phyloP scores from a whole-genome alignment of 805 yeast species.

The Candida rishiriensis region DNA sequence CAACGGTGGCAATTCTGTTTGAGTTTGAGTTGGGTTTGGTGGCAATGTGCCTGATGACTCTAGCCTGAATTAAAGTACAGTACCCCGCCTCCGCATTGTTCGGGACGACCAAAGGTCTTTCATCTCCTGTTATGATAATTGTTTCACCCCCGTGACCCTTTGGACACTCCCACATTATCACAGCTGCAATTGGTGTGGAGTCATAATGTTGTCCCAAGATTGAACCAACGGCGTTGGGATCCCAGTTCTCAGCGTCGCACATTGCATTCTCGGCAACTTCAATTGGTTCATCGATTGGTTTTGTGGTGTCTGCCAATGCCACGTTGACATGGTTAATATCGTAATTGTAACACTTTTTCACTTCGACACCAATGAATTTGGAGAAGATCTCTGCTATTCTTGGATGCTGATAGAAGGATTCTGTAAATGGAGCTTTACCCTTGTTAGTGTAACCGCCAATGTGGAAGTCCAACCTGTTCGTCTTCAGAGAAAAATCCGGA shows the following conservation, averaged over 20 bases:
- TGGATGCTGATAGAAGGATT: slow-evolving; percentile 50
- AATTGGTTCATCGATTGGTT: slow-evolving; percentile 13
- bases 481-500: slow-evolving; percentile 22
- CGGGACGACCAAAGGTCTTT: slow-evolving; percentile 19
- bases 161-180: slow-evolving; percentile 45
- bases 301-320: slow-evolving; percentile 30
- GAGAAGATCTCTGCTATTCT: slow-evolving; percentile 43
- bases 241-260: slow-evolving; percentile 24
- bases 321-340: slow-evolving; percentile 52
- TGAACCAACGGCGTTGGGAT: slow-evolving; percentile 31
- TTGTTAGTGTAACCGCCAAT: slow-evolving; percentile 45
- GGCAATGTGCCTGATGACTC: slow-evolving; percentile 44
- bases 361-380: slow-evolving; percentile 46
- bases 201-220: slow-evolving; percentile 46
- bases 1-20: slow-evolving; percentile 32
- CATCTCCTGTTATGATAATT: slow-evolving; percentile 42
- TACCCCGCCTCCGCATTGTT: slow-evolving; percentile 42
- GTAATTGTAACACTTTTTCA: slow-evolving; percentile 43
- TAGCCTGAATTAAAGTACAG: slow-evolving; percentile 43
- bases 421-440: slow-evolving; percentile 39
- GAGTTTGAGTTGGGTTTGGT: slow-evolving; percentile 38
- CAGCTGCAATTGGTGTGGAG: slow-evolving; percentile 45
- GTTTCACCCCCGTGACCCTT: slow-evolving; percentile 48
- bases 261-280: slow-evolving; percentile 12
- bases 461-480: slow-evolving; percentile 38